Evolutionary conservation across 208 protist species (phyloP).

Genomic region (Trypanosomatidae sp.): DNA sequence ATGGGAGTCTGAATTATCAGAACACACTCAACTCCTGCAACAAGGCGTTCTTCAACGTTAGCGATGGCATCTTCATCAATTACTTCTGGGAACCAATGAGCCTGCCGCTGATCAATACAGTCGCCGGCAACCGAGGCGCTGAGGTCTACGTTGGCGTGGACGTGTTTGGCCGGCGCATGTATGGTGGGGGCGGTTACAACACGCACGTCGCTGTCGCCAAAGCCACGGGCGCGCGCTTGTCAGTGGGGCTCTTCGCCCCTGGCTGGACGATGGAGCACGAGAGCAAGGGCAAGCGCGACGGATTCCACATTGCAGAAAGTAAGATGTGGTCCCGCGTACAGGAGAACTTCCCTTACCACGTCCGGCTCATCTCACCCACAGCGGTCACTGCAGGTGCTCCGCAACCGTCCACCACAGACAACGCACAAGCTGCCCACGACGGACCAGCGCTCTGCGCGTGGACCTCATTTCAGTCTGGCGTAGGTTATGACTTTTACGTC

Average conservation of each 20-base stretch:
- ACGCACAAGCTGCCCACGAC: background rate
- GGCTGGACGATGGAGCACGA: constrained; percentile 82
- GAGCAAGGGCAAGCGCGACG: constrained; percentile 37
- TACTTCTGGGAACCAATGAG: constrained; percentile 81
- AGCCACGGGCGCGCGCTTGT: constrained; percentile 33
- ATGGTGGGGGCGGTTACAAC: constrained; percentile 77
- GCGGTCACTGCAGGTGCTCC: background rate
- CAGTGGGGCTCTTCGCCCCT: constrained; percentile 89
- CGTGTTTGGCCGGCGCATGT: constrained; percentile 80
- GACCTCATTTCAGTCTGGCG: constrained; percentile 52
- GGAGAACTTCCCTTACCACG: constrained; percentile 27
- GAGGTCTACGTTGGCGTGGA: constrained; percentile 88
- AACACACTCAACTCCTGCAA: constrained; percentile 80
- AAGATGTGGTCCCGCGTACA: constrained; percentile 59
- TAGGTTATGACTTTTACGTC: constrained; percentile 57
- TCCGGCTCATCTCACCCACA: background rate
- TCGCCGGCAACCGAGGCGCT: constrained; percentile 29
- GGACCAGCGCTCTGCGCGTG: constrained; percentile 20
- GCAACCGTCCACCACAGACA: background rate
- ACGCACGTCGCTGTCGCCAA: constrained; percentile 43
- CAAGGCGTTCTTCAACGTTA: constrained; percentile 77
- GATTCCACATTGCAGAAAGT: constrained; percentile 51
- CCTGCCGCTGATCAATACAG: constrained; percentile 28
- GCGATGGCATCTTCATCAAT: constrained; percentile 89
- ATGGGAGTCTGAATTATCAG: constrained; percentile 69